Evolutionary conservation across 78 protist genomes (phyloP), one percentile per base, ranked within the genome.

Genomic region (Dictyostelium firmibasis): DNA sequence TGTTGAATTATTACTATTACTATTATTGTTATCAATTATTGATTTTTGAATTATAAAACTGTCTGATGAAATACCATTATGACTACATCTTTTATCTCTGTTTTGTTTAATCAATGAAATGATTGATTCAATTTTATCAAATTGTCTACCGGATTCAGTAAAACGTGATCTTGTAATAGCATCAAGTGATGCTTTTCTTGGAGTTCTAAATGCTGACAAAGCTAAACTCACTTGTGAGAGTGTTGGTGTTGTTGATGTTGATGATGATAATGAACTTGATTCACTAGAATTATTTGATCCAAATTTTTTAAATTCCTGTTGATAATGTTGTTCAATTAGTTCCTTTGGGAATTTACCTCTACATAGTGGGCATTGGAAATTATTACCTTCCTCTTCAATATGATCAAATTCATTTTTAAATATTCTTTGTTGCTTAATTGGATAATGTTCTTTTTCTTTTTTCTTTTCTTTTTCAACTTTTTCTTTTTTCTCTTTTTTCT

Each of bases 291-390:
- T 33, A 20, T 11, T 13, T 31, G 16, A 57, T 57, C 62, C 74
- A 6, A 33, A 57, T 23, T 53, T 82, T 60, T 82, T 62, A 31
- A 64, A 69, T 57, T 81, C 85, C 4, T 60, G 64, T 20, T 60
- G 47, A 43, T 35, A 77, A 38, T 77, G 83, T 38, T 38, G 57
- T 23, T 77, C 83, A 33, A 77, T 77, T 38, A 41, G 47, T 23
- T 77, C 83, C 6, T 77, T 77, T 23, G 31, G 60, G 20, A 38
- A 11, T 38, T 38, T 25, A 77, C 20, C 43, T 11, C n/a, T 38
- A n/a, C 83, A 77, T 7, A 77, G 7, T 35, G 83, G 83, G 43
- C 83, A 77, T 74, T 74, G 38, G 33, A 74, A 74, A 35, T 33
- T 14, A 33, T 14, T 14, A 27, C 20, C 81, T 27, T 74, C 44